Conservation (phyloP, 768 basidiomycete genomes). For the Cyclocybe aegerita region DNA sequence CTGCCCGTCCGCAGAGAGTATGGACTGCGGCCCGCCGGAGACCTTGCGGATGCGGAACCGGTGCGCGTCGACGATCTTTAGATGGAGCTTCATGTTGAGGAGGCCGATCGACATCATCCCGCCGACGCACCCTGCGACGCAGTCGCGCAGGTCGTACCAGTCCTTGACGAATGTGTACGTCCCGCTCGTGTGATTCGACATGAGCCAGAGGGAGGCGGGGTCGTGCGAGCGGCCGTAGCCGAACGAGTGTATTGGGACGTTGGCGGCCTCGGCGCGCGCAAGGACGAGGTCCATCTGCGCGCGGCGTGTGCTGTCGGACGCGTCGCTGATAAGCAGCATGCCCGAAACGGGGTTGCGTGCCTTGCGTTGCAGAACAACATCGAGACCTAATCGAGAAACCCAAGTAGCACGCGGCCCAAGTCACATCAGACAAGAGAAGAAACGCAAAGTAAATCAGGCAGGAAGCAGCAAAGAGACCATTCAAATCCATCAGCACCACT, state of each 20-base stretch:
- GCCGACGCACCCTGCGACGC: slow-evolving; percentile 91
- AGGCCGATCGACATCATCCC: slow-evolving; percentile 96
- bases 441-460: too few relatives aligned
- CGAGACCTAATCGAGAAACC: slow-evolving; percentile 57
- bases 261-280: slow-evolving; percentile 94
- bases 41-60: slow-evolving; percentile 95
- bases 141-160: slow-evolving; percentile 93
- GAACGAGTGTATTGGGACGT: slow-evolving; percentile 95
- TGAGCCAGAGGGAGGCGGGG: slow-evolving; percentile 96
- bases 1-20: slow-evolving; percentile 88
- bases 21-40: slow-evolving; percentile 83
- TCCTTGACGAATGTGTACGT: slow-evolving; percentile 98
- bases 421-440: too few relatives aligned
- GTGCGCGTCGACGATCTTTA: slow-evolving; percentile 87
- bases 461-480: too few relatives aligned
- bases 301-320: slow-evolving; percentile 86
- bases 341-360: slow-evolving; percentile 87
- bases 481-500: too few relatives aligned
- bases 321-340: slow-evolving; percentile 91
- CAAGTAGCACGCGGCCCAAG: neutral
- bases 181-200: slow-evolving; percentile 96
- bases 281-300: slow-evolving; percentile 99
- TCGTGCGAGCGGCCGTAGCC: slow-evolving; percentile 98
- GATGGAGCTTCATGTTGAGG: slow-evolving; percentile 91
- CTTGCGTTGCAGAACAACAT: slow-evolving; percentile 94